These are phyloP conservation scores for Penicillium sclerotiorum DNA, from an alignment of 2,329 filamentous ascomycete genomes.

Conservation along the genomic window DNA sequence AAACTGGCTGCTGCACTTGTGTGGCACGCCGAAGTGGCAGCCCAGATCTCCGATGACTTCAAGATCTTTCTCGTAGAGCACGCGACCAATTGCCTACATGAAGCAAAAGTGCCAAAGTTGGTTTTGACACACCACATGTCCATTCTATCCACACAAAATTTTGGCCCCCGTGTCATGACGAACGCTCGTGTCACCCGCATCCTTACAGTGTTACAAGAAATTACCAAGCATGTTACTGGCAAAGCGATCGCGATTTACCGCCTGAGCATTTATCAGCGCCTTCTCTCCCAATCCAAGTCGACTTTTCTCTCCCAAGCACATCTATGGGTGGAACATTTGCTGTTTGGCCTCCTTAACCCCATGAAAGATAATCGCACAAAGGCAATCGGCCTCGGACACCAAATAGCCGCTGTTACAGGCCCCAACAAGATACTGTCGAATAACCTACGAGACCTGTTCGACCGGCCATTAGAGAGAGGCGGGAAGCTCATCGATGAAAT, in stretches of 20 bases:
- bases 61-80: constrained; percentile 79
- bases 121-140: constrained; percentile 79
- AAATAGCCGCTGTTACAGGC: constrained; percentile 70
- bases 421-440: constrained; percentile 69
- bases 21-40: constrained; percentile 70
- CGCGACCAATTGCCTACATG: constrained; percentile 72
- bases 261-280: constrained; percentile 74
- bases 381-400: constrained; percentile 73
- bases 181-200: constrained; percentile 69
- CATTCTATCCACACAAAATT: constrained; percentile 77
- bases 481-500: constrained; percentile 71
- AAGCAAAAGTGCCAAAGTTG: constrained; percentile 71
- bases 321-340: constrained; percentile 80
- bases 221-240: constrained; percentile 74
- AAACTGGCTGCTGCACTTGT: constrained; percentile 77
- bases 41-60: constrained; percentile 75
- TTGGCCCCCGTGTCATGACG: constrained; percentile 73
- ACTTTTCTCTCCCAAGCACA: constrained; percentile 70
- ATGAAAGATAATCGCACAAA: constrained; percentile 74
- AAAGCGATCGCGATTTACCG: constrained; percentile 80
- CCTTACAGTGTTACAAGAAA: constrained; percentile 68
- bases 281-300: constrained; percentile 70
- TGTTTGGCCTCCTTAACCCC: constrained; percentile 78
- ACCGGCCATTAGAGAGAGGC: constrained; percentile 53
- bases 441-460: constrained; percentile 60